Evolutionary conservation across 2,329 filamentous ascomycete genomes (phyloP).

Genomic region (Trichoderma pleuroti): DNA sequence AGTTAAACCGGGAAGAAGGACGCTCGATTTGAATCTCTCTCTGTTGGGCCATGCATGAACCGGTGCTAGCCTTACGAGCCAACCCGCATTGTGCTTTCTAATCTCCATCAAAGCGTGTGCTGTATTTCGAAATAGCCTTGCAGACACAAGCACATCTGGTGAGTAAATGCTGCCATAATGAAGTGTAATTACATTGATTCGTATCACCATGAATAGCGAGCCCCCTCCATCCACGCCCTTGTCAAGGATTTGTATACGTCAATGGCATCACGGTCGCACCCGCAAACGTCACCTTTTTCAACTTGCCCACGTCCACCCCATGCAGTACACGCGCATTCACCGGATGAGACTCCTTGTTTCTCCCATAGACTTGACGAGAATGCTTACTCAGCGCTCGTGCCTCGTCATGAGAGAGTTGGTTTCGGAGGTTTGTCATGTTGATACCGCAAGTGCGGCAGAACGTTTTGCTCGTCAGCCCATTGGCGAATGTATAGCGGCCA

Average conservation of each 20-base stretch:
- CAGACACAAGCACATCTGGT: background rate
- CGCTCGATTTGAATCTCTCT: background rate
- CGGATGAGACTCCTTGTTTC: constrained; percentile 24
- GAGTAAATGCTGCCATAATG: background rate
- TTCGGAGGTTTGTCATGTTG: constrained; percentile 34
- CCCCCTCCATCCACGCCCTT: too few relatives aligned
- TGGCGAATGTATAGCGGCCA: constrained; percentile 36
- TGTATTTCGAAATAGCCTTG: background rate
- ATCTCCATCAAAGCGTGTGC: accelerated
- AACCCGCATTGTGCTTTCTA: background rate
- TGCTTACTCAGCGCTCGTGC: constrained; percentile 25
- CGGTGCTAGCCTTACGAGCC: background rate
- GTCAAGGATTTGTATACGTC: background rate
- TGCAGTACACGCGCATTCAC: constrained; percentile 37
- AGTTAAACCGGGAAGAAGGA: background rate
- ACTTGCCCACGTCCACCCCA: background rate
- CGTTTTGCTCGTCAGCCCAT: constrained; percentile 35
- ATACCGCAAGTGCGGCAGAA: constrained; percentile 51
- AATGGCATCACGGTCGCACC: background rate
- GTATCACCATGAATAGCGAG: background rate
- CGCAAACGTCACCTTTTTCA: background rate
- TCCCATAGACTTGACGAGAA: constrained; percentile 22
- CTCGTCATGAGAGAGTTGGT: constrained; percentile 34
- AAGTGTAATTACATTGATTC: background rate
- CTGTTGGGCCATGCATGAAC: background rate